phyloP scores from a whole-genome alignment of 2,329 filamentous ascomycete species.

The Diplodia seriata region DNA sequence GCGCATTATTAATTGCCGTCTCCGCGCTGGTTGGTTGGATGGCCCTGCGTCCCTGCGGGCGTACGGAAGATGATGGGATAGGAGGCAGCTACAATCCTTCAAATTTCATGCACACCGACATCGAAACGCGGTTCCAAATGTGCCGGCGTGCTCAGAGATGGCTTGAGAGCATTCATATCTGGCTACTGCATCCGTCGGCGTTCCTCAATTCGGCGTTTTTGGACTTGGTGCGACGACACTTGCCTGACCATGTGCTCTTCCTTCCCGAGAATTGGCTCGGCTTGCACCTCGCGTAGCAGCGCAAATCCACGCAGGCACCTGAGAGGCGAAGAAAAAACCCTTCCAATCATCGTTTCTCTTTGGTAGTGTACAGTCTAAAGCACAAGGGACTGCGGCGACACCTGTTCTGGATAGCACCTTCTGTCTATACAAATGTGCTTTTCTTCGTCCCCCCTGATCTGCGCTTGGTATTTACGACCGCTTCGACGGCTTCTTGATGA shows the following conservation, averaged over 20 bases:
- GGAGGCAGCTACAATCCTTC: neutral
- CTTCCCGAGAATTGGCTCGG: neutral
- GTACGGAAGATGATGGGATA: slow-evolving; percentile 7
- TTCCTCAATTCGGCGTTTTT: neutral
- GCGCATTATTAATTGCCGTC: slow-evolving; percentile 7
- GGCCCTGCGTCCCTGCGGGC: neutral
- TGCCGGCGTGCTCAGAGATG: neutral
- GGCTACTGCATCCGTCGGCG: neutral
- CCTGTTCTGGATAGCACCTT: slow-evolving; percentile 3
- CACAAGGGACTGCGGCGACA: slow-evolving; percentile 37
- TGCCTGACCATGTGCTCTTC: neutral
- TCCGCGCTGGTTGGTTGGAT: neutral
- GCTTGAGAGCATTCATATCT: neutral
- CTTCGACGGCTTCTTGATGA: slow-evolving; percentile 57
- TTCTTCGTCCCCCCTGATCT: slow-evolving; percentile 14
- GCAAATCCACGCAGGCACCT: neutral
- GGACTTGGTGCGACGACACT: neutral
- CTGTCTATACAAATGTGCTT: slow-evolving; percentile 20
- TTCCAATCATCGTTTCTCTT: slow-evolving; percentile 25
- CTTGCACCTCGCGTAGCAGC: neutral
- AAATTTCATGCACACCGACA: neutral
- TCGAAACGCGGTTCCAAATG: neutral
- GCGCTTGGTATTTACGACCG: slow-evolving; percentile 36
- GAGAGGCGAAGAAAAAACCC: neutral
- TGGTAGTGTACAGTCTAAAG: slow-evolving; percentile 48